A percentile compares a stretch with the other conserved stretches of the same genome.
Evolutionary conservation across 805 yeast genomes (phyloP).

Genomic region (Kuraishia hungarica): DNA sequence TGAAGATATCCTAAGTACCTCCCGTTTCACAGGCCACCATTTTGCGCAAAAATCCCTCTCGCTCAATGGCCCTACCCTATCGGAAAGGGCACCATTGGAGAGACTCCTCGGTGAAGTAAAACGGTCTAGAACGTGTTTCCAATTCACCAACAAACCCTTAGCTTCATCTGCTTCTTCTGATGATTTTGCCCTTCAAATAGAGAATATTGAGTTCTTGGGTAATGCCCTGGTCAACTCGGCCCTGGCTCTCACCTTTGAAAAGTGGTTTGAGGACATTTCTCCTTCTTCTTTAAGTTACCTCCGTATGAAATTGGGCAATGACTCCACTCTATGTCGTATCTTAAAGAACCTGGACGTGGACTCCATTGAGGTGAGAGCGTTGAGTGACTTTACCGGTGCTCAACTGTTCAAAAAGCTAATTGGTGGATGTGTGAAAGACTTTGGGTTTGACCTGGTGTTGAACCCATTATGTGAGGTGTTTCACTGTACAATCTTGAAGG

Average conservation of each 20-base stretch:
- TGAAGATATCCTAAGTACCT: too few species aligned
- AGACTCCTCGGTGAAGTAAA: slow-evolving; percentile 41
- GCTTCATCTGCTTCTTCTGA: slow-evolving; percentile 8
- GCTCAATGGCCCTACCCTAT: background rate
- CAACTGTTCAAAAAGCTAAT: slow-evolving; percentile 48
- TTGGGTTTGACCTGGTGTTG: slow-evolving; percentile 68
- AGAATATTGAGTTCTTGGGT: slow-evolving; percentile 52
- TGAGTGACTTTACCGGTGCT: slow-evolving; percentile 43
- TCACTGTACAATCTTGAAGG: slow-evolving; percentile 48
- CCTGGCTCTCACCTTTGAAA: slow-evolving; percentile 53
- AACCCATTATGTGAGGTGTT: slow-evolving; percentile 61
- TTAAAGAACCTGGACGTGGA: slow-evolving; percentile 37
- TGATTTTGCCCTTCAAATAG: slow-evolving; percentile 15
- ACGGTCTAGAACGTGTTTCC: slow-evolving; percentile 54
- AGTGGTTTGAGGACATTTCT: slow-evolving; percentile 46
- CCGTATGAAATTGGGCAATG: slow-evolving; percentile 26
- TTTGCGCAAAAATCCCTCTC: too few species aligned
- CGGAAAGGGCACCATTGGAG: slow-evolving; percentile 12
- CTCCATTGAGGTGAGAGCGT: slow-evolving; percentile 21
- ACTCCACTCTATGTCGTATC: slow-evolving; percentile 31
- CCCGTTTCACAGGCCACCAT: background rate
- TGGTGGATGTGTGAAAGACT: slow-evolving; percentile 70
- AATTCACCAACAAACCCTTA: slow-evolving; percentile 20
- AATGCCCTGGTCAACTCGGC: slow-evolving; percentile 44
- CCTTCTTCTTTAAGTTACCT: slow-evolving; percentile 46